These are phyloP conservation scores for Acorus calamus DNA, from an alignment of 106 monocot genomes.

Conservation along the genomic window DNA sequence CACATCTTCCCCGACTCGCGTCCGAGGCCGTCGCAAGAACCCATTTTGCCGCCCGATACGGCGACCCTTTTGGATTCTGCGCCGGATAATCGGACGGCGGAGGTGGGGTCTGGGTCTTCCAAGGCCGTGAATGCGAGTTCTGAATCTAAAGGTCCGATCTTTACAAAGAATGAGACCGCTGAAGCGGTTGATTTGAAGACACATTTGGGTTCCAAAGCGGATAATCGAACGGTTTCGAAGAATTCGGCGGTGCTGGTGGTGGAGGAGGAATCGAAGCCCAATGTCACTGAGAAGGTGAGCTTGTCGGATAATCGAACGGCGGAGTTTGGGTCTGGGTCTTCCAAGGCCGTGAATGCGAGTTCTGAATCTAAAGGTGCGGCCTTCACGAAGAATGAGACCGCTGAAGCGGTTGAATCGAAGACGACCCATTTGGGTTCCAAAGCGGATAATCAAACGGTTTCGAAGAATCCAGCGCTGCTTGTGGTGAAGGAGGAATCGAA, in stretches of 20 bases:
- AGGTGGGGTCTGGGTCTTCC: not conserved
- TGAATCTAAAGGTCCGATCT: not conserved
- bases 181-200: not conserved
- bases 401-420: not conserved
- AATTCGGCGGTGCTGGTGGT: not conserved
- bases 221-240: constrained; percentile 5
- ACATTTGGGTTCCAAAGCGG: not conserved
- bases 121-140: too few species aligned
- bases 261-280: too few species aligned
- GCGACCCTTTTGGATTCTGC: not conserved
- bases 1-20: constrained; percentile 40
- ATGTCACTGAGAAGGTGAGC: too few species aligned
- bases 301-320: not conserved
- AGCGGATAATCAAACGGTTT: constrained; percentile 3
- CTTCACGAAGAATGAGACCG: constrained; percentile 10
- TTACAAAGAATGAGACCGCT: not conserved
- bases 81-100: not conserved
- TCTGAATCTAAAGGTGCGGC: not conserved
- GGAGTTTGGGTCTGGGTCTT: constrained; percentile 10
- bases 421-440: not conserved
- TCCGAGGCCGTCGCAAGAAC: not conserved
- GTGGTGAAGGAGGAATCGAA: not conserved
- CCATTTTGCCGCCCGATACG: not conserved
- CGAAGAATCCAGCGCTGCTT: not conserved
- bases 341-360: constrained; percentile 1